Base-by-base conservation (phyloP, 768 basidiomycete genomes). In the Kwoniella dendrophila region DNA sequence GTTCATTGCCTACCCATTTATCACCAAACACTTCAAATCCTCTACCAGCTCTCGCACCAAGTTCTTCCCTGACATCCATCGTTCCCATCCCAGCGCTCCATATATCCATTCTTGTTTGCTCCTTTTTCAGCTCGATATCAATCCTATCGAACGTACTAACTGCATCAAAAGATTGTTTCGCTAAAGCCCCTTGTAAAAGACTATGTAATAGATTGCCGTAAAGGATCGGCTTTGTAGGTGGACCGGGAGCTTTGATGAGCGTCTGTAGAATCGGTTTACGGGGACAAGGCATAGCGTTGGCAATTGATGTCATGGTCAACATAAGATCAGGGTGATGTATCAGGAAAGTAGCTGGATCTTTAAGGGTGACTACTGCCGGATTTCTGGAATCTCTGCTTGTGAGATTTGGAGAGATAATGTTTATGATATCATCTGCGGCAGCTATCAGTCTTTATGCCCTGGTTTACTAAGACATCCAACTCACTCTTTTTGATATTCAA, bases 161-260 rank as follows among this genome's bases (percentile, higher is more conserved):
- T 7, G 68, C 64, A 24, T 69, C 70, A 62, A 80, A 78, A 12
- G 61, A 52, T 30, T 74, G 71, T 34, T 69, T 71, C 24, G 74
- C 77, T 53, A 98, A 81, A 68, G 90, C 92, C 0, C 83, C 81
- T 74, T 98, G 93, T 81, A 96, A 86, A 33, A 97, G 87, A 67
- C 92, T 88, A 70, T 99, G 96, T 4, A 96, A 83, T 79, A 98
- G 86, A 69, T 88, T 96, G 36, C 96, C 96, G 86, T 92, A 97
- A 0, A 95, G 82, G 1, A 81, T 76, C 20, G 67, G 74, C 68
- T 73, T 78, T 27, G 62, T 78, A 49, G 72, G 72, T 84, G 86
- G 43, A 88, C 79, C 53, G 88, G 81, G 43, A 14, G 82, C 80
- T 43, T 73, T 41, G 85, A 86, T 30, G 3, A 81, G 69, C n/a